Evolutionary conservation across 306 rosid genomes (phyloP), one percentile per base, ranked within the genome.

Genomic region (Cucurbita argyrosperma): DNA sequence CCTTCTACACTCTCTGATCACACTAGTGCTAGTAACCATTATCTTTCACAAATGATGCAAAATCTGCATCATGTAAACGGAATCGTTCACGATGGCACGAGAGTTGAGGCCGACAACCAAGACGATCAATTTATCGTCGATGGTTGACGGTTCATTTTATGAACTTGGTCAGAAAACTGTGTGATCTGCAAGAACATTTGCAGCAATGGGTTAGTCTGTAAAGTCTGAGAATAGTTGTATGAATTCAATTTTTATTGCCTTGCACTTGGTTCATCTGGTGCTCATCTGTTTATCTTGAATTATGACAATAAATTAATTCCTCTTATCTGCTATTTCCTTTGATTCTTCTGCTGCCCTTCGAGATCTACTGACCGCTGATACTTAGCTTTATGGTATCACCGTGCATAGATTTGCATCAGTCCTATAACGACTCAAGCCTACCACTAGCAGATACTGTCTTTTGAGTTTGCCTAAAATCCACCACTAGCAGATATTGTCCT

Each of bases 41-140:
- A 90, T 76, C 82, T 94, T 74, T 89, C 97, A 57, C 97, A 94
- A 45, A 87, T 94, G 97, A 94, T 90, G 96, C 98, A 93, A 83
- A 93, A 83, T 80, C 78, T 93, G 88, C 96, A 93, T 80, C 97
- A 93, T 79, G 98, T 93, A 66, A 90, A 86, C 49, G 88, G 91
- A 23, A 85, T 90, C 76, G 97, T 88, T 80, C 94, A 90, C 43
- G 90, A 82, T 3, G 98, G 85, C 82, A 49, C 97, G 19, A 85
- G 96, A 88, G 97, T 89, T 73, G 97, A 90, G 11, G 95, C 90
- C 62, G 98, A 94, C 71, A 90, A 89, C 88, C 97, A 94, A 76
- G 98, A 88, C 59, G 95, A 90, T 76, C 98, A 89, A 75, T 94
- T 89, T 86, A 90, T 94, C 65, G 97, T 94, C 75, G 96, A 87